Conservation (phyloP, 495 filamentous ascomycete genomes). For the Penicillium flavigenum region DNA sequence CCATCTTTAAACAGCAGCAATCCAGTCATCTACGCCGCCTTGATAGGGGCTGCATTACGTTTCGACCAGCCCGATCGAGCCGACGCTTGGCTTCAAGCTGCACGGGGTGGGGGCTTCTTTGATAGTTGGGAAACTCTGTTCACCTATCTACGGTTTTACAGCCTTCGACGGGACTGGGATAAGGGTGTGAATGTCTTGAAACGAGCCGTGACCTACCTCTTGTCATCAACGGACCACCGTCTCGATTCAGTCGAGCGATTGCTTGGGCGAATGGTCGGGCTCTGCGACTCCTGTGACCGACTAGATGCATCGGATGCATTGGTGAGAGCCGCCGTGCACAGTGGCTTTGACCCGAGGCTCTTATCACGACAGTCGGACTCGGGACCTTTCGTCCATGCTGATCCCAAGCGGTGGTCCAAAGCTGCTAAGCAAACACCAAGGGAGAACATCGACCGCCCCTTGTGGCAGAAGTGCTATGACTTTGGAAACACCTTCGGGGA, state of each 20-base stretch:
- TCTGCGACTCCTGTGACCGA: slow-evolving; percentile 38
- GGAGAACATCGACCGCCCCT: slow-evolving; percentile 20
- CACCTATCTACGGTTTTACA: slow-evolving; percentile 43
- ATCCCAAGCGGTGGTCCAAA: slow-evolving; percentile 28
- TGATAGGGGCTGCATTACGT: slow-evolving; percentile 40
- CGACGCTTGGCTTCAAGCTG: slow-evolving; percentile 43
- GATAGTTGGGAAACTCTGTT: slow-evolving; percentile 42
- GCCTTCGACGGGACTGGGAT: slow-evolving; percentile 40
- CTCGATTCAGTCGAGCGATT: slow-evolving; percentile 32
- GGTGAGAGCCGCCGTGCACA: slow-evolving; percentile 39
- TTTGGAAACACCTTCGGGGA: slow-evolving; percentile 34
- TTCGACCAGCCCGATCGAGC: slow-evolving; percentile 48
- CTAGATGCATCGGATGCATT: slow-evolving; percentile 34
- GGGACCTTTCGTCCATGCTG: slow-evolving; percentile 25
- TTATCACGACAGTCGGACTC: slow-evolving; percentile 33
- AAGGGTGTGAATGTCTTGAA: slow-evolving; percentile 35
- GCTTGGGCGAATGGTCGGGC: slow-evolving; percentile 40
- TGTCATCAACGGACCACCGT: slow-evolving; percentile 34
- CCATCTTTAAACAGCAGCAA: slow-evolving; percentile 39
- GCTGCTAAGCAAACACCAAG: slow-evolving; percentile 22
- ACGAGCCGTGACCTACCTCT: slow-evolving; percentile 38
- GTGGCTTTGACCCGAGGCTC: slow-evolving; percentile 35
- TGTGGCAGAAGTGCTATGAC: slow-evolving; percentile 39
- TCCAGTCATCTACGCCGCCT: slow-evolving; percentile 35
- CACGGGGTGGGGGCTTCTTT: slow-evolving; percentile 39